Conservation (phyloP, 2,329 filamentous ascomycete species). For the Alternaria ethzedia region DNA sequence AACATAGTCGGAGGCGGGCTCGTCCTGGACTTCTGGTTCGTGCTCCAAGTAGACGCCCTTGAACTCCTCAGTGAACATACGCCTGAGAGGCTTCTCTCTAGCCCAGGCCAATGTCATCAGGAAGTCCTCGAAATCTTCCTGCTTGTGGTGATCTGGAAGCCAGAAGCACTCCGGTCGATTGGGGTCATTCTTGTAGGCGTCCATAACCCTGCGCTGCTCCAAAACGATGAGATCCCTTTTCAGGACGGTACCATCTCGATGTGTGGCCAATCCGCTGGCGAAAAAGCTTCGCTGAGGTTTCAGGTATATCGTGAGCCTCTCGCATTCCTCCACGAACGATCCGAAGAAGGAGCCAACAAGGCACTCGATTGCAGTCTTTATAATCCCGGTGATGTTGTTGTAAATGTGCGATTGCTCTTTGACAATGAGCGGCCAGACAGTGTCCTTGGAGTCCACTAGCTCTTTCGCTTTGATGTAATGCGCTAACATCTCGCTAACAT, state of each 20-base stretch:
- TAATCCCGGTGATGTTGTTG: background rate
- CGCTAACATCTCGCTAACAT: too few species aligned
- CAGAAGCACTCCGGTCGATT: background rate
- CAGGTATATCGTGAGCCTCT: background rate
- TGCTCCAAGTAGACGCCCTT: background rate
- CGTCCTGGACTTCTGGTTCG: background rate
- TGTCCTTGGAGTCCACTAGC: background rate
- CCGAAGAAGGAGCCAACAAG: background rate
- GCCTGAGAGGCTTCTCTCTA: fast-evolving
- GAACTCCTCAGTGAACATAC: background rate
- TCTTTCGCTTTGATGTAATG: background rate
- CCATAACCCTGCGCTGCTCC: background rate
- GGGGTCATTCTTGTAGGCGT: background rate
- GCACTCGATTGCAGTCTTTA: background rate
- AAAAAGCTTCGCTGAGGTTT: background rate
- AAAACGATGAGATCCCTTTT: background rate
- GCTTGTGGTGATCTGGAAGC: background rate
- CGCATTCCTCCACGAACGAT: background rate
- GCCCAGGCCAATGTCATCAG: background rate
- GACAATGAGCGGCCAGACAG: background rate
- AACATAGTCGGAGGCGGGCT: fast-evolving
- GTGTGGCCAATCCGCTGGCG: background rate
- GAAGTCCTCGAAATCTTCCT: background rate
- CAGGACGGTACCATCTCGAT: background rate
- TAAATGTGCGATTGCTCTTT: background rate